These are phyloP conservation scores for Pleurotus salmoneostramineus DNA, from an alignment of 768 basidiomycete genomes.

Conservation along the genomic window DNA sequence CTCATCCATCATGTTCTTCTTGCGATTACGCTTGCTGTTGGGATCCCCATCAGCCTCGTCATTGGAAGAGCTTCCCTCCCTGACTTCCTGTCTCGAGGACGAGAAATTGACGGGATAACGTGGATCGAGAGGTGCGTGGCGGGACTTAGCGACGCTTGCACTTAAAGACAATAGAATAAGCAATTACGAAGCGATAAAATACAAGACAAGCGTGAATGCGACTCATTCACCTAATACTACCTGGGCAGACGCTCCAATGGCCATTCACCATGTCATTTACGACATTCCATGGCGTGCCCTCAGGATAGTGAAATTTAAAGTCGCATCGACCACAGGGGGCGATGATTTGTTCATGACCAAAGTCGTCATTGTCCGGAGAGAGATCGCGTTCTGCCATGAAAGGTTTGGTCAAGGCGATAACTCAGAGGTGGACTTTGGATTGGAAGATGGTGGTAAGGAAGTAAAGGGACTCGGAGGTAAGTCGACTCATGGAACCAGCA, in stretches of 20 bases:
- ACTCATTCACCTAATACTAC: slow-evolving; percentile 9
- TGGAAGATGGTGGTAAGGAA: slow-evolving; percentile 1
- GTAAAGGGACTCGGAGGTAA: slow-evolving; percentile 2
- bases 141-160: slow-evolving; percentile 4
- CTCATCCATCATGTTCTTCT: slow-evolving; percentile 14
- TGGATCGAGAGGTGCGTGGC: slow-evolving; percentile 4
- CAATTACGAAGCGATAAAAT: background rate
- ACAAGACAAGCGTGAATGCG: background rate
- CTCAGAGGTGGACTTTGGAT: background rate
- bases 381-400: background rate
- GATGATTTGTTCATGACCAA: background rate
- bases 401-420: background rate
- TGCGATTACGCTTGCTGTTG: slow-evolving; percentile 4
- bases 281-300: slow-evolving; percentile 10
- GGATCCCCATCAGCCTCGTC: slow-evolving; percentile 1
- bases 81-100: background rate
- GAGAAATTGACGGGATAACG: background rate
- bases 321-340: slow-evolving; percentile 5
- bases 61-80: slow-evolving; percentile 4
- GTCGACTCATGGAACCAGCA: slow-evolving; percentile 4
- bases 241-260: slow-evolving; percentile 11
- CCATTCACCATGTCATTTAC: slow-evolving; percentile 8
- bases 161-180: background rate
- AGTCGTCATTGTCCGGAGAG: slow-evolving; percentile 1
- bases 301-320: slow-evolving; percentile 8